Base-by-base conservation (phyloP, 1,284 basidiomycete species). In the Microbotryum saponariae region DNA sequence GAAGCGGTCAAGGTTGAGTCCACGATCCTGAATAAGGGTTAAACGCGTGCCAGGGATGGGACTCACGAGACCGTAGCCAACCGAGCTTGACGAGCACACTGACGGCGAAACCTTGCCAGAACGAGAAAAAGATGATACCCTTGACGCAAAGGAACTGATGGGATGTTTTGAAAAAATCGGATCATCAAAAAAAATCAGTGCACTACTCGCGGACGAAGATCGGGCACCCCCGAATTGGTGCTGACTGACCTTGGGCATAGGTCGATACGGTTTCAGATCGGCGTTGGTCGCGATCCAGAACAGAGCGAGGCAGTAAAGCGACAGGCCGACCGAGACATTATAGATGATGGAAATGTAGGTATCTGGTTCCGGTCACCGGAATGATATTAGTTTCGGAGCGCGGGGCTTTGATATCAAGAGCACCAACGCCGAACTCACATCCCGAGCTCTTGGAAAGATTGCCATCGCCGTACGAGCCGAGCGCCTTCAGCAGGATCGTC, bases 41-140 rank as follows among this genome's bases (percentile, higher is more conserved):
- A n/a, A n/a, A n/a, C n/a, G n/a, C n/a, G n/a, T n/a, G n/a, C n/a
- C n/a, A n/a, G n/a, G n/a, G n/a, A n/a, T n/a, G n/a, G 16, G 18
- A 37, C 63, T 27, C n/a, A 69, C 65, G 47, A 12, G 66, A 71
- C 42, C 78, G 85, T 74, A 98, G 88, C 51, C 81, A 79, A 2
- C 86, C 83, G 0, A 87, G 80, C 2, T 91, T 87, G 48, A 97
- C 94, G 23, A 97, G 82, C 70, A 91, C 83, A 31, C 91, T 93
- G 58, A 98, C 85, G 51, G 75, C 82, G 51, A 97, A 83, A 18
- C 87, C 84, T 74, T 98, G 94, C 94, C 94, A 99, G 79, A 98
- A 99, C 0, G 88, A 93, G 94, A 80, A 97, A 97, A 50, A 98
- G 82, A 72, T 69, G 68, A 98, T 93, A 54, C 91, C 92, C 75